phyloP scores from a whole-genome alignment of 2,329 filamentous ascomycete species.

The Orbilia javanica region DNA sequence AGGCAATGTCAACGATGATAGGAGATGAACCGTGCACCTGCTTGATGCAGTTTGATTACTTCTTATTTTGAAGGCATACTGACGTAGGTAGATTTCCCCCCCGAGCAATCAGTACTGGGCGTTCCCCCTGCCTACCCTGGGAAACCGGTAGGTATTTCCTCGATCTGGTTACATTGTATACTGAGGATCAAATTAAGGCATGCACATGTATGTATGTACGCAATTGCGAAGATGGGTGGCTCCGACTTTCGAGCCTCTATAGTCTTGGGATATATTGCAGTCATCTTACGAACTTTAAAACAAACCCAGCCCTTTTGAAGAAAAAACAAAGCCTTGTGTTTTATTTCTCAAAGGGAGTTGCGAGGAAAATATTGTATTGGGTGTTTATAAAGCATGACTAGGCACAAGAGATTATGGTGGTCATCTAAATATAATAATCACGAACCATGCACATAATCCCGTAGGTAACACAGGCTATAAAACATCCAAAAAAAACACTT shows the following conservation, averaged over 20 bases:
- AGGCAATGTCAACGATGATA: constrained; percentile 9
- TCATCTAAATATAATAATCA: constrained; percentile 33
- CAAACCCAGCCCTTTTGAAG: constrained; percentile 2
- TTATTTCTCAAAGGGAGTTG: constrained; percentile 15
- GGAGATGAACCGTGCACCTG: constrained; percentile 29
- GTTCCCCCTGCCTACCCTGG: not conserved
- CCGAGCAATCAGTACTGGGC: constrained; percentile 14
- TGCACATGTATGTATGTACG: constrained; percentile 9
- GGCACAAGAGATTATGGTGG: constrained; percentile 10
- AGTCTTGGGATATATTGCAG: constrained; percentile 27
- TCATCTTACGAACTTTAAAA: constrained; percentile 38
- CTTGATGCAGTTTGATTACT: constrained; percentile 29
- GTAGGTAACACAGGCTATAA: constrained; percentile 19
- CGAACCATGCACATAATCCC: constrained; percentile 26
- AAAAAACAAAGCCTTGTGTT: too few relatives aligned
- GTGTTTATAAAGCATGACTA: not conserved
- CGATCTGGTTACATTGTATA: too few relatives aligned
- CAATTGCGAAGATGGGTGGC: constrained; percentile 18
- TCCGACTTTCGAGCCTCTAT: constrained; percentile 10
- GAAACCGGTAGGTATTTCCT: constrained; percentile 7
- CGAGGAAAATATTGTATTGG: not conserved
- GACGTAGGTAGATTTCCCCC: not conserved
- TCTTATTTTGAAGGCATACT: constrained; percentile 5
- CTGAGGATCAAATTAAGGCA: not conserved
- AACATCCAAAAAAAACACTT: constrained; percentile 1